A percentile compares a stretch with the other conserved stretches of the same genome.
Conservation (phyloP, 2,329 filamentous ascomycete species). For the Diaporthe sp. region DNA sequence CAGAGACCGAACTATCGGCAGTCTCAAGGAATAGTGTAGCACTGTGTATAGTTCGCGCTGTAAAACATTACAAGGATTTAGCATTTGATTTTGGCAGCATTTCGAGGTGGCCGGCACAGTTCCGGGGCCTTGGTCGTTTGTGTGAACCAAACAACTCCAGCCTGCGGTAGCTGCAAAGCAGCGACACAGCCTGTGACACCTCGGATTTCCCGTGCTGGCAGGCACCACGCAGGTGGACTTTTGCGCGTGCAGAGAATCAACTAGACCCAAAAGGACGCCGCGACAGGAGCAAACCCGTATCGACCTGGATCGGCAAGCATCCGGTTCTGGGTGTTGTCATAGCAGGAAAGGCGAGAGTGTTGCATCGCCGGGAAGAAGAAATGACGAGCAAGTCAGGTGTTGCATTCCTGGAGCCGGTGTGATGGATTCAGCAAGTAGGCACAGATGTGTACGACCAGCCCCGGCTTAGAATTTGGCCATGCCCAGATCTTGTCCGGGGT, state of each 20-base stretch:
- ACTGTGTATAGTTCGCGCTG: background rate
- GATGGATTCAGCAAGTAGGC: constrained; percentile 21
- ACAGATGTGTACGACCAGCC: constrained; percentile 11
- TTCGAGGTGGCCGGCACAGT: background rate
- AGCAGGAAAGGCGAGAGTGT: background rate
- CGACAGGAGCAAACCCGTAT: background rate
- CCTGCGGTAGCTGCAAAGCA: background rate
- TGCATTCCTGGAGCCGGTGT: constrained; percentile 29
- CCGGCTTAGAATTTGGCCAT: background rate
- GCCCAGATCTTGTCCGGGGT: background rate
- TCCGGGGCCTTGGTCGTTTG: background rate
- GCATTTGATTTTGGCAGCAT: background rate
- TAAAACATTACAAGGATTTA: background rate
- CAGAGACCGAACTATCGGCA: background rate
- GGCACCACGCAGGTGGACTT: background rate
- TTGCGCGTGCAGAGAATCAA: background rate
- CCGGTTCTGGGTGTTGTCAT: background rate
- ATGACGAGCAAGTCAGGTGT: constrained; percentile 23
- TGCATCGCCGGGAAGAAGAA: constrained; percentile 6
- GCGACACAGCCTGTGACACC: background rate
- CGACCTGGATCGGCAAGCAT: background rate
- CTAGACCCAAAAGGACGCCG: background rate
- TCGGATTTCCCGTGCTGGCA: background rate
- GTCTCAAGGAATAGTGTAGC: background rate
- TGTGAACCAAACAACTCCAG: background rate